These are phyloP conservation scores for Pestalotiopsis sp. DNA, from an alignment of 2,329 filamentous ascomycete species.

Conservation along the genomic window DNA sequence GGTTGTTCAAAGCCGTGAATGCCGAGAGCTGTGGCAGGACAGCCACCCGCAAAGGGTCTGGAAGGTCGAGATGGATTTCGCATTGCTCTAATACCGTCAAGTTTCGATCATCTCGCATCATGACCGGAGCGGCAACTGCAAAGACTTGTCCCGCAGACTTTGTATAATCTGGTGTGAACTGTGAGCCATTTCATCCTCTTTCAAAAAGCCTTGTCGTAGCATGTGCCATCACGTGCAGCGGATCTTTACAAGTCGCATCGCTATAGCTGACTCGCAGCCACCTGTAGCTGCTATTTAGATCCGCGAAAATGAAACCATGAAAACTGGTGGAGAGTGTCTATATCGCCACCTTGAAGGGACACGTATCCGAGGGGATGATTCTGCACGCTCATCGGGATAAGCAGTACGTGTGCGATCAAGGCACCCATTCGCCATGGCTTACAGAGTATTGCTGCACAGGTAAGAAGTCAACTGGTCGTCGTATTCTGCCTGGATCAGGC, in stretches of 20 bases:
- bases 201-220: not conserved
- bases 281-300: not conserved
- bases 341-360: too few species aligned
- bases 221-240: not conserved
- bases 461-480: too few species aligned
- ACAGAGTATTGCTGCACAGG: too few species aligned
- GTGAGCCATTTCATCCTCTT: not conserved
- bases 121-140: not conserved
- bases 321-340: not conserved
- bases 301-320: not conserved
- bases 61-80: not conserved
- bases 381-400: too few species aligned
- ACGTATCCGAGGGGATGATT: too few species aligned
- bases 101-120: accelerated
- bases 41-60: not conserved
- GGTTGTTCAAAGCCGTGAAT: accelerated
- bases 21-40: not conserved
- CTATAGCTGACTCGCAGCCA: not conserved
- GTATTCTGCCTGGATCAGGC: too few species aligned
- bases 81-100: not conserved
- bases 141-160: not conserved
- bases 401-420: too few species aligned
- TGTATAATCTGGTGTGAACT: not conserved
- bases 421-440: too few species aligned
- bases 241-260: not conserved